phyloP scores from a whole-genome alignment of 2,329 filamentous ascomycete species.

The Cladophialophora yegresii region DNA sequence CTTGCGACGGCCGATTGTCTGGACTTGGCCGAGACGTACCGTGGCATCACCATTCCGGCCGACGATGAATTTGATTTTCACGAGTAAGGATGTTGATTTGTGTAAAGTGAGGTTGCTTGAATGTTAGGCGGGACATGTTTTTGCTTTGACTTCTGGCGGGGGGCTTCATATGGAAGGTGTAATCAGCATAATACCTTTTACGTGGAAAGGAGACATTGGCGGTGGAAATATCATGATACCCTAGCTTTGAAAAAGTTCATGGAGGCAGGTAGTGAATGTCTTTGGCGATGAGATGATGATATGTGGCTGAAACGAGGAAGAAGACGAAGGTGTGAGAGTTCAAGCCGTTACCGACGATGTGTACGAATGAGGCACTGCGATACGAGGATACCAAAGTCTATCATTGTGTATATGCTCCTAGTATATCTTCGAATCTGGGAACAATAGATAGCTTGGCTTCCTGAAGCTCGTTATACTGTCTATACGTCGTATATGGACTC shows the following conservation, averaged over 20 bases:
- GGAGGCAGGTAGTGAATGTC: not conserved
- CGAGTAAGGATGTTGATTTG: slow-evolving; percentile 5
- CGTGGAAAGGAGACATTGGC: not conserved
- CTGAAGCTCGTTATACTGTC: not conserved
- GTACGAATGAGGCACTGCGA: not conserved
- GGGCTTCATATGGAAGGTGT: not conserved
- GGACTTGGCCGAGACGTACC: slow-evolving; percentile 37
- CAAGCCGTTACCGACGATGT: not conserved
- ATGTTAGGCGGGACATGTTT: not conserved
- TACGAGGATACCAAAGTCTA: not conserved
- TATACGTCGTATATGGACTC: not conserved
- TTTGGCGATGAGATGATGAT: not conserved
- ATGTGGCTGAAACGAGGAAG: not conserved
- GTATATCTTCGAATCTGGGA: not conserved
- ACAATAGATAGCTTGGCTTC: not conserved
- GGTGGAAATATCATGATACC: not conserved
- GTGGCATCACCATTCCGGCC: slow-evolving; percentile 43
- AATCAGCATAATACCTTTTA: not conserved
- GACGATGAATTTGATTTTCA: slow-evolving; percentile 36
- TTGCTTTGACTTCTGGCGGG: not conserved
- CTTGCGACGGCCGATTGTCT: slow-evolving; percentile 26
- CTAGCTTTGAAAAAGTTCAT: not conserved
- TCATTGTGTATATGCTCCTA: not conserved
- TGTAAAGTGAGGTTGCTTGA: not conserved
- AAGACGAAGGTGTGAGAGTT: not conserved